These are phyloP conservation scores for Malassezia dermatis DNA, from an alignment of 1,284 basidiomycete species.

Conservation along the genomic window DNA sequence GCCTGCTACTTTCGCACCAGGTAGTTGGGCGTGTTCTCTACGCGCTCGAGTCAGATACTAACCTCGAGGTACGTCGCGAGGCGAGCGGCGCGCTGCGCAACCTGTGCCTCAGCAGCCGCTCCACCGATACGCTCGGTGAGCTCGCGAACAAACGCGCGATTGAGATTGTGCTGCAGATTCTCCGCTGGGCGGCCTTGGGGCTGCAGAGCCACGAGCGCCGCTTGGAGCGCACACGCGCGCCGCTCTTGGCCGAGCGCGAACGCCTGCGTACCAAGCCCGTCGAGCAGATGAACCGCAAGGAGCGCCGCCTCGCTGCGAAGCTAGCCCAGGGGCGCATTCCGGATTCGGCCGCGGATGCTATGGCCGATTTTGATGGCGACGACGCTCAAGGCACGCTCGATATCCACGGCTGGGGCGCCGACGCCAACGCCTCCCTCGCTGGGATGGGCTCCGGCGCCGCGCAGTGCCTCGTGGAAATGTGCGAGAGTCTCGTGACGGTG, in stretches of 20 bases:
- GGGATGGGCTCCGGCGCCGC: conserved; percentile 22
- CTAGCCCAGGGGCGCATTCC: conserved; percentile 27
- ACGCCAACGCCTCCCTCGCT: conserved; percentile 13
- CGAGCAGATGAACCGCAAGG: conserved; percentile 46
- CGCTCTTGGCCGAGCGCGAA: conserved; percentile 22
- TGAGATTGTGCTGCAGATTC: conserved; percentile 21
- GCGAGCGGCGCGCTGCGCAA: conserved; percentile 44
- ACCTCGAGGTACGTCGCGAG: conserved; percentile 36
- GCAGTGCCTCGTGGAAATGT: conserved; percentile 29
- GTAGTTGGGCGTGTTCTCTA: conserved; percentile 31
- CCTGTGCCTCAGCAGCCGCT: conserved; percentile 37
- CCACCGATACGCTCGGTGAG: conserved; percentile 22
- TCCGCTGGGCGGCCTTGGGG: conserved; percentile 30
- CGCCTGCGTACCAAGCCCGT: conserved; percentile 28
- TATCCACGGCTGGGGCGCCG: conserved; percentile 12
- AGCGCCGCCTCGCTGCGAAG: conserved; percentile 39
- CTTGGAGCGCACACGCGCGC: conserved; percentile 6
- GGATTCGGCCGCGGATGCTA: conserved; percentile 17
- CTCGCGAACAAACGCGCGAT: conserved; percentile 31
- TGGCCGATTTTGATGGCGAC: conserved; percentile 16
- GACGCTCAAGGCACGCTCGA: conserved; percentile 17
- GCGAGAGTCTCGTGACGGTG: conserved; percentile 28
- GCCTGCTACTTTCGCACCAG: conserved; percentile 23
- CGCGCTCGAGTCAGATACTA: conserved; percentile 27
- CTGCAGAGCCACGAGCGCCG: conserved; percentile 18